phyloP scores from a whole-genome alignment of 768 basidiomycete genomes.

The Dacryopinax spathularia region DNA sequence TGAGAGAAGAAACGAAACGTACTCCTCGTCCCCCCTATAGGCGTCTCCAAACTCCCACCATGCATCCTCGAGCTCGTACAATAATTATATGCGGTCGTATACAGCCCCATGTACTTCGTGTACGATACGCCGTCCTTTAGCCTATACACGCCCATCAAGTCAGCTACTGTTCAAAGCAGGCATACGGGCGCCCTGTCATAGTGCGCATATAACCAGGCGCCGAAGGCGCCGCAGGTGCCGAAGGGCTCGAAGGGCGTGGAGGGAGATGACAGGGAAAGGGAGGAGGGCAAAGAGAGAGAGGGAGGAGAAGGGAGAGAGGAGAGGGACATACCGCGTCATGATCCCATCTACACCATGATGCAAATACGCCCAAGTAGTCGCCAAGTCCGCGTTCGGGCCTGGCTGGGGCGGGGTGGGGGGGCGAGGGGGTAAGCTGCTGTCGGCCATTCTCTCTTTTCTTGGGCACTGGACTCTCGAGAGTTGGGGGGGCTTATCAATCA shows the following conservation, averaged over 20 bases:
- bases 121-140: constrained; percentile 78
- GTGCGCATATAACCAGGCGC: too few species aligned
- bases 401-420: neutral
- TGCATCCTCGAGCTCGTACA: constrained; percentile 62
- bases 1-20: neutral
- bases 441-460: neutral
- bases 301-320: too few species aligned
- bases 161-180: neutral
- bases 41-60: constrained; percentile 19
- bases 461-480: neutral
- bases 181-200: too few species aligned
- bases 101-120: constrained; percentile 73
- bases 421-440: neutral
- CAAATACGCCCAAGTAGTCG: neutral
- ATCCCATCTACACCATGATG: neutral
- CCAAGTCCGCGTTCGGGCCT: neutral
- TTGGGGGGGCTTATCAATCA: too few species aligned
- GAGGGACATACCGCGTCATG: neutral
- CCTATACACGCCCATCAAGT: neutral
- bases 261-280: too few species aligned
- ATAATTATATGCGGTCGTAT: constrained; percentile 96
- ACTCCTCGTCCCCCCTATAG: constrained; percentile 13
- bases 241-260: too few species aligned
- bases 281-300: too few species aligned
- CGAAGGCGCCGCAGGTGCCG: too few species aligned